phyloP scores from a whole-genome alignment of 2,329 filamentous ascomycete species.

The Talaromyces atroroseus region DNA sequence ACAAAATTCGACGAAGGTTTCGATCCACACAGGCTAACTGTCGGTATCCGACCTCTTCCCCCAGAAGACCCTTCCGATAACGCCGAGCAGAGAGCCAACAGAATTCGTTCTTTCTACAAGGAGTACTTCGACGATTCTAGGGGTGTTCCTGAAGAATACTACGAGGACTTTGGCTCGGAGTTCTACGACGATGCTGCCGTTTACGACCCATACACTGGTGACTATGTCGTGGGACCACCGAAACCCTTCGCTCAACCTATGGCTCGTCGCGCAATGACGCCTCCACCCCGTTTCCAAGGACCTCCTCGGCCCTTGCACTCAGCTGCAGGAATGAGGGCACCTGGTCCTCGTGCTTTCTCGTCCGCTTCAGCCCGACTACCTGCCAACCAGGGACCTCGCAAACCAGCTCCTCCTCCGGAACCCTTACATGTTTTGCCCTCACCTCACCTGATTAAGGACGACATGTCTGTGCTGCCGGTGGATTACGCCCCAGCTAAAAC shows the following conservation, averaged over 20 bases:
- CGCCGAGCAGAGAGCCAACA: slow-evolving; percentile 88
- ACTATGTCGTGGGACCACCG: slow-evolving; percentile 27
- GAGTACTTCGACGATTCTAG: slow-evolving; percentile 94
- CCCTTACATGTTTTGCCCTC: slow-evolving; percentile 74
- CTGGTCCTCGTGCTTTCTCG: slow-evolving; percentile 58
- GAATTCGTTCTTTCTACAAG: slow-evolving; percentile 98
- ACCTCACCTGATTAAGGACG: slow-evolving; percentile 76
- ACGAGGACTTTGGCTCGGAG: slow-evolving; percentile 69
- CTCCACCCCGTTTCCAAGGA: slow-evolving; percentile 59
- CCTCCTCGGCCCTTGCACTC: slow-evolving; percentile 43
- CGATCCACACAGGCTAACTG: slow-evolving; percentile 49
- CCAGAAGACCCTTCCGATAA: slow-evolving; percentile 83
- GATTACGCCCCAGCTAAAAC: slow-evolving; percentile 80
- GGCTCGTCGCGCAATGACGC: slow-evolving; percentile 89
- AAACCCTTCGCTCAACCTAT: slow-evolving; percentile 76
- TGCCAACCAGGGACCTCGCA: slow-evolving; percentile 44
- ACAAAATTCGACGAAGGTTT: slow-evolving; percentile 25
- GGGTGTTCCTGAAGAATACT: slow-evolving; percentile 51
- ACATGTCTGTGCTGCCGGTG: slow-evolving; percentile 67
- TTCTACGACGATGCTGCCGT: slow-evolving; percentile 61
- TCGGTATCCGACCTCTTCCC: slow-evolving; percentile 74
- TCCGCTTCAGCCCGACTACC: slow-evolving; percentile 52
- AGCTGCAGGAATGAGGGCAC: slow-evolving; percentile 31
- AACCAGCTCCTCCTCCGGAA: slow-evolving; percentile 64
- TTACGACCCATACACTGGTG: slow-evolving; percentile 47